Percentiles rank a stretch among this genome's conserved stretches.
phyloP scores from a whole-genome alignment of 768 basidiomycete species.

The Amanita rubescens region DNA sequence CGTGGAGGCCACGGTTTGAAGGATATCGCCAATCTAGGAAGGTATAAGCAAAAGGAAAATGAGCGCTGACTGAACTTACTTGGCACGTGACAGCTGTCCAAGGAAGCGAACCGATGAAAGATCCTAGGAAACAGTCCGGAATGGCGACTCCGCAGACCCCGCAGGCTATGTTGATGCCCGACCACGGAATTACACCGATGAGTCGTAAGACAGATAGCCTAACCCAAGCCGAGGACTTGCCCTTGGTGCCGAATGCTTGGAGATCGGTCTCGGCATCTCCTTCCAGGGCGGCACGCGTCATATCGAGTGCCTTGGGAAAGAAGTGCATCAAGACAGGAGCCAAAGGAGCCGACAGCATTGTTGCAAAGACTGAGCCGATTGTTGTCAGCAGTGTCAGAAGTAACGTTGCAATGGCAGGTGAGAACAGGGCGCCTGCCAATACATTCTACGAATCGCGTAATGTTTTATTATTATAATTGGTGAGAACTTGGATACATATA shows the following conservation, averaged over 20 bases:
- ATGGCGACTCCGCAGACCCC: conserved; percentile 82
- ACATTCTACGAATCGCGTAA: conserved; percentile 56
- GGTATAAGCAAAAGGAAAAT: conserved; percentile 12
- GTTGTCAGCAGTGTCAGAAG: conserved; percentile 82
- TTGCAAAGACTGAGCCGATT: conserved; percentile 76
- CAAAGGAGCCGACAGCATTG: conserved; percentile 73
- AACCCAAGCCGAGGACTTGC: conserved; percentile 60
- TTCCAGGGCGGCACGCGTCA: conserved; percentile 78
- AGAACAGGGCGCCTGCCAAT: conserved; percentile 79
- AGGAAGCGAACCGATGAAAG: conserved; percentile 78
- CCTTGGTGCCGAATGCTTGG: conserved; percentile 25
- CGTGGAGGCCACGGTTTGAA: conserved; percentile 73
- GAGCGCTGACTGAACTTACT: conserved; percentile 30
- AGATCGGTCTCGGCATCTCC: conserved; percentile 45
- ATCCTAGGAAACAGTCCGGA: conserved; percentile 68
- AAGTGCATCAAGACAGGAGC: conserved; percentile 75
- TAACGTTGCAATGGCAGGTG: conserved; percentile 73
- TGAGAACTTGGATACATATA: conserved; percentile 14
- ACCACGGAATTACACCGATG: conserved; percentile 94
- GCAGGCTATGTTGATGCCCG: conserved; percentile 93
- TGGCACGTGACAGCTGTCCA: conserved; percentile 93
- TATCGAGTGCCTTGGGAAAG: conserved; percentile 78
- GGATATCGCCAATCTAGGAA: conserved; percentile 74
- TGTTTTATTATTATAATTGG: conserved; percentile 5
- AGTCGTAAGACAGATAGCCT: conserved; percentile 82